Conservation (phyloP, 345 rosid species). For the Sonneratia alba region DNA sequence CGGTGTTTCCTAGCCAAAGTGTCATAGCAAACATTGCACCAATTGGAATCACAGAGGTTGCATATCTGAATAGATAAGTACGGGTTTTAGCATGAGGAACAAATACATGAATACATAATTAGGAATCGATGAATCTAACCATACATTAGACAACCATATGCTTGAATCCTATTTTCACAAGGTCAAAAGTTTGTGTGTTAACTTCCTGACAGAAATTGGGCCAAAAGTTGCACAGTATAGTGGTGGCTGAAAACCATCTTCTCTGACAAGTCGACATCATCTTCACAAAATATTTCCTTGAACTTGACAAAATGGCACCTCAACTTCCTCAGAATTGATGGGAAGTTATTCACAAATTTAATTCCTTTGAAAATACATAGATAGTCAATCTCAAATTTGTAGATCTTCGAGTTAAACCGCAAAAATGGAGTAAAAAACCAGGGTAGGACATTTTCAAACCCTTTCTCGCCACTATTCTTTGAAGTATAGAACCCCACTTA, state of each 20-base stretch:
- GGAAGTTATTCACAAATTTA: not conserved
- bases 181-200: not conserved
- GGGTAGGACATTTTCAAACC: not conserved
- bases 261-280: too few relatives aligned
- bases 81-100: not conserved
- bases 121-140: not conserved
- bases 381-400: not conserved
- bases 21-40: slow-evolving; percentile 98
- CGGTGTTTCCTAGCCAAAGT: slow-evolving; percentile 97
- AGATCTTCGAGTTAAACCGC: not conserved
- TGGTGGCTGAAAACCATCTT: too few relatives aligned
- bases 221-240: too few relatives aligned
- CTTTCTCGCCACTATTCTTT: not conserved
- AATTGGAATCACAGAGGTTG: slow-evolving; percentile 80
- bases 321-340: not conserved
- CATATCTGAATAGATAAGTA: slow-evolving; percentile 45
- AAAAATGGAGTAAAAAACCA: not conserved
- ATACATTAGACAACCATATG: not conserved
- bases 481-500: slow-evolving; percentile 26
- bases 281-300: not conserved
- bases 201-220: not conserved
- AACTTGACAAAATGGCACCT: not conserved
- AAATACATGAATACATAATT: not conserved
- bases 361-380: not conserved
- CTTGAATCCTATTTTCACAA: not conserved